phyloP scores from a whole-genome alignment of 73 alveolate species.

The Loxodes magnus region DNA sequence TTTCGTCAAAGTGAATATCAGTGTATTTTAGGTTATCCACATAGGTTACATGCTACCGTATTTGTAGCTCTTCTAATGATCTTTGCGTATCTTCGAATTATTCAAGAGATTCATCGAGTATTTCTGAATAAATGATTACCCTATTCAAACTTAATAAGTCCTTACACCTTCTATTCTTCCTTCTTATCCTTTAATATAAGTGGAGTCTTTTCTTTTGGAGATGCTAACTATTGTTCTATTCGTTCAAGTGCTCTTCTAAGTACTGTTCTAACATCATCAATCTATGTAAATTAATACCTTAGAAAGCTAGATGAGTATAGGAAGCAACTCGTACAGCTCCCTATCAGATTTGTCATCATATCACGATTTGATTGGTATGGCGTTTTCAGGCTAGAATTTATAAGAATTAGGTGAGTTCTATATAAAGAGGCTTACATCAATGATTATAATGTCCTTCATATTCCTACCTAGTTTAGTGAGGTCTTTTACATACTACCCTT shows the following conservation, averaged over 20 bases:
- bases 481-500: constrained; percentile 36
- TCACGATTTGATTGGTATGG: constrained; percentile 47
- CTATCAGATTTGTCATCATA: constrained; percentile 21
- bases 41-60: background rate
- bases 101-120: too few relatives aligned
- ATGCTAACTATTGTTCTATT: too few relatives aligned
- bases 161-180: too few relatives aligned
- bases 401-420: constrained; percentile 72
- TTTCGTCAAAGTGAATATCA: too few relatives aligned
- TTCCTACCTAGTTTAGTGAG: constrained; percentile 36
- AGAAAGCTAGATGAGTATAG: constrained; percentile 11
- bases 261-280: too few relatives aligned
- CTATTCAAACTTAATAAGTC: too few relatives aligned
- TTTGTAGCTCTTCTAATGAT: background rate
- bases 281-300: constrained; percentile 17
- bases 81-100: background rate
- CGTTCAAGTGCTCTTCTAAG: too few relatives aligned
- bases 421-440: too few relatives aligned
- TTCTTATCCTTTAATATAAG: too few relatives aligned
- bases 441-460: constrained; percentile 23
- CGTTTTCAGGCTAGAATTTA: constrained; percentile 64
- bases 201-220: too few relatives aligned
- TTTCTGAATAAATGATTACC: too few relatives aligned
- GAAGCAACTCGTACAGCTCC: constrained; percentile 21
- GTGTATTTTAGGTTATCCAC: background rate